These are phyloP conservation scores for Mycena rosella DNA, from an alignment of 768 basidiomycete genomes.

Conservation along the genomic window DNA sequence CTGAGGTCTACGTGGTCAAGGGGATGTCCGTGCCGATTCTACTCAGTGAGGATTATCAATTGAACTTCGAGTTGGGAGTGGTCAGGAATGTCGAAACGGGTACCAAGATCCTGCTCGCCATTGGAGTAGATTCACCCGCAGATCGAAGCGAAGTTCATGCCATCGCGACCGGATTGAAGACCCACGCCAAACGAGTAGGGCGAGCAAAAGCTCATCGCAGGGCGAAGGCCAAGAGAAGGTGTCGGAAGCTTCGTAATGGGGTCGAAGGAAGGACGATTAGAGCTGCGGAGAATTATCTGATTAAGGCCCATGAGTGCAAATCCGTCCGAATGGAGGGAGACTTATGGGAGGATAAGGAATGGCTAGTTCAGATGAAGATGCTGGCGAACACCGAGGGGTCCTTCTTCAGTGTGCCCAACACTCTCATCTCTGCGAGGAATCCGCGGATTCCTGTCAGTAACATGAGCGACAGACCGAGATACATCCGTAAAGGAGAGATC, in stretches of 20 bases:
- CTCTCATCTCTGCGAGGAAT: too few relatives aligned
- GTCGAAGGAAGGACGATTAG: neutral
- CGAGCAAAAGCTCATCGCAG: neutral
- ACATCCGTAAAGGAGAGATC: neutral
- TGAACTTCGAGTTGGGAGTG: neutral
- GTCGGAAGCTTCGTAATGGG: neutral
- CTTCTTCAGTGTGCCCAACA: neutral
- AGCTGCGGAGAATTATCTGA: neutral
- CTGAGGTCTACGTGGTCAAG: neutral
- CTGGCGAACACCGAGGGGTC: neutral
- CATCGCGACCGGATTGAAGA: neutral
- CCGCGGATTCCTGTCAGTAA: neutral
- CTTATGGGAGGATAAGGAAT: neutral
- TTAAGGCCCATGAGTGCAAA: neutral
- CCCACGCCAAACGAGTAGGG: neutral
- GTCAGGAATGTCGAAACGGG: neutral
- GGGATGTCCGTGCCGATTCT: conserved; percentile 9
- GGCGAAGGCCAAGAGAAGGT: neutral
- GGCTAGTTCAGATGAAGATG: neutral
- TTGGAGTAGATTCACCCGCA: neutral
- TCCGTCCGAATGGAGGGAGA: neutral
- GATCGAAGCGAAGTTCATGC: neutral
- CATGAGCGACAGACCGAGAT: neutral
- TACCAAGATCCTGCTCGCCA: neutral
- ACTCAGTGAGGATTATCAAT: conserved; percentile 6